Conservation (phyloP, 257 asterid genomes). For the Solanum boliviense region DNA sequence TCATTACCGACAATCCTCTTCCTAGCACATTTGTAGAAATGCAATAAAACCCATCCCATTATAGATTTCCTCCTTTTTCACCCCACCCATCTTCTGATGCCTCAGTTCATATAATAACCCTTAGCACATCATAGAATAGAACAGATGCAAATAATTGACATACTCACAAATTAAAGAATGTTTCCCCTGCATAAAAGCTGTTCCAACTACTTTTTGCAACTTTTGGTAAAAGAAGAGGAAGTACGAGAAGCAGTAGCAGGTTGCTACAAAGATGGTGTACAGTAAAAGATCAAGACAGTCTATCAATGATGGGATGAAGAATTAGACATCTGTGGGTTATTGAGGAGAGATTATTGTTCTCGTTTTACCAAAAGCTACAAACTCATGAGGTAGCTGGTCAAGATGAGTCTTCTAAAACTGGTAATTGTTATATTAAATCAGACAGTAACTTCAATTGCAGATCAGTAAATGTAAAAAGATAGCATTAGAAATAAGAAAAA, state of each 20-base stretch:
- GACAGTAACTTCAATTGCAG: neutral
- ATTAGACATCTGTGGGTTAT: neutral
- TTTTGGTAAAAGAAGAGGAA: neutral
- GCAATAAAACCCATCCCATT: neutral
- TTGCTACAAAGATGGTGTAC: neutral
- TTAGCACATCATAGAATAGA: neutral
- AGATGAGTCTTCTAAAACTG: neutral
- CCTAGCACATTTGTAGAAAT: neutral
- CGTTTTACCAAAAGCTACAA: neutral
- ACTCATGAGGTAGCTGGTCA: neutral
- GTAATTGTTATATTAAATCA: neutral
- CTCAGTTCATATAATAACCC: neutral
- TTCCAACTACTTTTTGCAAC: neutral
- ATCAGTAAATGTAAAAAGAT: neutral
- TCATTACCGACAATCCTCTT: neutral
- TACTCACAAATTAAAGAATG: neutral
- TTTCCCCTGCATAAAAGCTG: neutral
- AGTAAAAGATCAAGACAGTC: neutral
- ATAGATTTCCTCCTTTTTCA: neutral
- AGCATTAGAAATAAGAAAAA: neutral
- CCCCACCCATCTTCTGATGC: neutral
- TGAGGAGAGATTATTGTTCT: neutral
- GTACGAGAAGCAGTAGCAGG: neutral
- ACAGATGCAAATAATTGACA: neutral
- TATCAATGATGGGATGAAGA: neutral